These are phyloP conservation scores for Scheffersomyces parashehatae DNA, from an alignment of 1,139 yeast genomes.

Conservation along the genomic window DNA sequence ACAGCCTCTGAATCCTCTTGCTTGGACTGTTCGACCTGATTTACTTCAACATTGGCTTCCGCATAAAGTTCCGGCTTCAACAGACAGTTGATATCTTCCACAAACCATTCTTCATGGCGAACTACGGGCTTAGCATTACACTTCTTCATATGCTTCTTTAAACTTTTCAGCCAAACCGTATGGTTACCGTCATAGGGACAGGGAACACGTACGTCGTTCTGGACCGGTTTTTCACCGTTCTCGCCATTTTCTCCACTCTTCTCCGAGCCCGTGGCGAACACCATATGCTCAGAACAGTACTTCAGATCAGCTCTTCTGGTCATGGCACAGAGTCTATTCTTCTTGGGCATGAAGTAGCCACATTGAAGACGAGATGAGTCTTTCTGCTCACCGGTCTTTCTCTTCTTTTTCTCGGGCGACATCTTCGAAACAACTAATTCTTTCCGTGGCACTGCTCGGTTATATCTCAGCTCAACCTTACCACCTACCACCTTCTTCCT, in stretches of 20 bases:
- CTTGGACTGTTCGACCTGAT: not conserved
- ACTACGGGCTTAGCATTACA: conserved; percentile 53
- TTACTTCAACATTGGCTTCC: not conserved
- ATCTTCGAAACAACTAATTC: not conserved
- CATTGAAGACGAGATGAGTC: conserved; percentile 33
- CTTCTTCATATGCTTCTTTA: conserved; percentile 57
- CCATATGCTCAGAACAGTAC: conserved; percentile 67
- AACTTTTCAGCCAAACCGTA: conserved; percentile 62
- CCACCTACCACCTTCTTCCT: too few relatives aligned
- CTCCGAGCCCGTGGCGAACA: conserved; percentile 7
- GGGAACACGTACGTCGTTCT: conserved; percentile 50
- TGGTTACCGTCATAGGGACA: conserved; percentile 82
- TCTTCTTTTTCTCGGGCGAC: conserved; percentile 9
- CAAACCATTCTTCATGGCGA: conserved; percentile 44
- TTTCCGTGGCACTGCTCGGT: too few relatives aligned
- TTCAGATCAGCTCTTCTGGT: conserved; percentile 50
- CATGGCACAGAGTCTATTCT: conserved; percentile 60
- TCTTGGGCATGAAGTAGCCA: conserved; percentile 45
- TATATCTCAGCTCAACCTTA: too few relatives aligned
- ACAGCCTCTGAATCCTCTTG: not conserved
- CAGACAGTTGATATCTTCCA: conserved; percentile 37
- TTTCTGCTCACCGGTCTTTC: conserved; percentile 8
- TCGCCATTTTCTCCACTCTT: conserved; percentile 9
- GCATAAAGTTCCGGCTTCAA: not conserved
- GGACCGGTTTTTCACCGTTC: conserved; percentile 5